Conservation (phyloP, 768 basidiomycete species). For the Tricholoma sp. region DNA sequence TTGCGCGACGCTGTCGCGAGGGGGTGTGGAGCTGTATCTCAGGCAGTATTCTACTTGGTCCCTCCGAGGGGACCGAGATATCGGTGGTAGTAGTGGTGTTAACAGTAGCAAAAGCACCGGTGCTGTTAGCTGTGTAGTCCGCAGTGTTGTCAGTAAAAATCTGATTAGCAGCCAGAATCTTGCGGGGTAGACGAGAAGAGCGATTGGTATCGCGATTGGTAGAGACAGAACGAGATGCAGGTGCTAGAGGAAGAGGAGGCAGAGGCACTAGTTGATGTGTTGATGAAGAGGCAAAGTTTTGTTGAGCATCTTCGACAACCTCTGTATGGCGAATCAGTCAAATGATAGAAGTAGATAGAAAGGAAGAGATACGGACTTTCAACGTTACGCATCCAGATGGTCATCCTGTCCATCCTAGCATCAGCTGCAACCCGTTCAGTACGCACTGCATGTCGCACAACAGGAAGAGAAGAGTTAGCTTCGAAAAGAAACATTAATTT, state of each 20-base stretch:
- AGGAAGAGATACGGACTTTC: conserved; percentile 54
- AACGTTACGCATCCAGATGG: conserved; percentile 77
- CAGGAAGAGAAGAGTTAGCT: conserved; percentile 50
- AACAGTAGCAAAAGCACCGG: conserved; percentile 26
- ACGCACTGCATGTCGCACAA: conserved; percentile 46
- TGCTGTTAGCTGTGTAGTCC: conserved; percentile 28
- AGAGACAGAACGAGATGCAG: conserved; percentile 47
- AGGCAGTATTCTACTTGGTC: conserved; percentile 24
- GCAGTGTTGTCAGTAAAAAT: conserved; percentile 53
- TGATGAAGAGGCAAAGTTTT: conserved; percentile 61
- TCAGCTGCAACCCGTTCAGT: conserved; percentile 52
- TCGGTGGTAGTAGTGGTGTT: conserved; percentile 19
- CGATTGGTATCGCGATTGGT: conserved; percentile 32
- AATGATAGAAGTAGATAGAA: conserved; percentile 1
- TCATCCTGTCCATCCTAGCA: conserved; percentile 61
- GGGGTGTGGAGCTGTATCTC: conserved; percentile 33
- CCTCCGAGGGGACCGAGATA: conserved; percentile 17
- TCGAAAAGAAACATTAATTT: conserved; percentile 2
- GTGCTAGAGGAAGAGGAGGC: conserved; percentile 60
- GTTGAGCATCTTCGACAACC: conserved; percentile 77
- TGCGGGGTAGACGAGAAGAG: conserved; percentile 56
- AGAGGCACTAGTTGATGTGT: conserved; percentile 39
- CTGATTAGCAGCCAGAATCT: conserved; percentile 59
- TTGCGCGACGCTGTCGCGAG: conserved; percentile 51
- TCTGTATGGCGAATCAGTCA: conserved; percentile 34